These are phyloP conservation scores for Picea sitchensis DNA, from an alignment of 75 land plant species.

Conservation along the genomic window DNA sequence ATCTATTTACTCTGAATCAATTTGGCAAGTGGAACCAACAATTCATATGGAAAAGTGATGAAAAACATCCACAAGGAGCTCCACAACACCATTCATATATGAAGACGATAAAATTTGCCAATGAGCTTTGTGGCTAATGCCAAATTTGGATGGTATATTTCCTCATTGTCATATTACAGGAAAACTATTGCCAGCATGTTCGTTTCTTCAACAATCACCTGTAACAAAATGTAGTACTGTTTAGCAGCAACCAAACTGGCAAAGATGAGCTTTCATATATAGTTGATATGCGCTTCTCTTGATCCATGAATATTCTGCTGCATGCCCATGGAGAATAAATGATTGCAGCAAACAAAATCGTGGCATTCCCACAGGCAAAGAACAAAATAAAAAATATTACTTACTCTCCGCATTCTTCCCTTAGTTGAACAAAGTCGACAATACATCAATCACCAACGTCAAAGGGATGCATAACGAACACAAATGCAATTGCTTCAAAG, in stretches of 20 bases:
- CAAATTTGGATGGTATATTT: slow-evolving; percentile 55
- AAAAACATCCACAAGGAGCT: slow-evolving; percentile 44
- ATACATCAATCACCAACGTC: slow-evolving; percentile 70
- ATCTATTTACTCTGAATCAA: too few species aligned
- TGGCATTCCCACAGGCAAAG: too few species aligned
- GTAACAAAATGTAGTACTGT: neutral
- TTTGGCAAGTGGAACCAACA: too few species aligned
- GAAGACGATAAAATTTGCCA: slow-evolving; percentile 58
- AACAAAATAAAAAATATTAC: neutral
- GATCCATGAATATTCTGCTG: neutral
- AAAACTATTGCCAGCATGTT: slow-evolving; percentile 59
- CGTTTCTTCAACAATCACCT: slow-evolving; percentile 61
- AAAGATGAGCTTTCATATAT: neutral
- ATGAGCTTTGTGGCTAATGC: slow-evolving; percentile 60
- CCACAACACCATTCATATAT: slow-evolving; percentile 54
- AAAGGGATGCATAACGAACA: slow-evolving; percentile 62
- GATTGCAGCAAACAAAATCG: too few species aligned
- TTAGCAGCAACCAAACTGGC: neutral
- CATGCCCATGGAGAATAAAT: neutral
- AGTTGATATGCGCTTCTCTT: neutral
- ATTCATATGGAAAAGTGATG: too few species aligned
- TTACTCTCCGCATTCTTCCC: neutral
- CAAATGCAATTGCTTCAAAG: slow-evolving; percentile 60
- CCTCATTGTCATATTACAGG: slow-evolving; percentile 38
- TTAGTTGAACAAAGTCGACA: slow-evolving; percentile 43